Percentiles rank a stretch among this genome's conserved stretches.
Conservation (phyloP, 1,284 basidiomycete genomes). For the Coniferiporia sulphurascens region DNA sequence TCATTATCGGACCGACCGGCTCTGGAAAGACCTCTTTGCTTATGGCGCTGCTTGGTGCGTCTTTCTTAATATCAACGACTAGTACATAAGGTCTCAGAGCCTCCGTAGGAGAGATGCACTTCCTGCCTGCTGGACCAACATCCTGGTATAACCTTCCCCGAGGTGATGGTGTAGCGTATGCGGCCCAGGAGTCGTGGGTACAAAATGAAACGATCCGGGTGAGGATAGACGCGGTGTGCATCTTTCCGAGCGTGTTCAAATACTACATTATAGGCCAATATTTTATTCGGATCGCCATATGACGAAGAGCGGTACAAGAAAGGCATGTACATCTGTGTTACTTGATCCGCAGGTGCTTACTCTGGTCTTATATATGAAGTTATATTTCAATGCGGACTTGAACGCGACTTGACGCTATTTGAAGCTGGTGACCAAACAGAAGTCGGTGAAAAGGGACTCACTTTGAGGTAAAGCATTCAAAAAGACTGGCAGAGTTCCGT, state of each 20-base stretch:
- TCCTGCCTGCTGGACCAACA: conserved; percentile 42
- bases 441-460: conserved; percentile 62
- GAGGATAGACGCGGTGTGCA: conserved; percentile 1
- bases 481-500: not conserved
- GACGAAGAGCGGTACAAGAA: conserved; percentile 41
- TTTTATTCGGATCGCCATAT: conserved; percentile 39
- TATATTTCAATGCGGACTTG: conserved; percentile 31
- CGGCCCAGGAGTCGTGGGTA: conserved; percentile 76
- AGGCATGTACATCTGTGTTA: conserved; percentile 25
- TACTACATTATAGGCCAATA: conserved; percentile 33
- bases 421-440: conserved; percentile 61
- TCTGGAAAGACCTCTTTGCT: conserved; percentile 48
- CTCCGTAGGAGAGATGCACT: conserved; percentile 54
- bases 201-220: conserved; percentile 49
- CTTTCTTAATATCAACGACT: not conserved
- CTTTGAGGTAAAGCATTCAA: conserved; percentile 35
- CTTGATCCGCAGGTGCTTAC: not conserved
- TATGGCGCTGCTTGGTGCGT: conserved; percentile 49
- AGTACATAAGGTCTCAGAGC: not conserved
- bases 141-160: conserved; percentile 69
- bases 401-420: conserved; percentile 36
- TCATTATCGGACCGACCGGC: conserved; percentile 61
- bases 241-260: not conserved
- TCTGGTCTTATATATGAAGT: conserved; percentile 16
- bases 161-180: conserved; percentile 62